Percentiles rank a stretch among this genome's conserved stretches.
phyloP scores from a whole-genome alignment of 495 filamentous ascomycete species.

The Choiromyces venosus region DNA sequence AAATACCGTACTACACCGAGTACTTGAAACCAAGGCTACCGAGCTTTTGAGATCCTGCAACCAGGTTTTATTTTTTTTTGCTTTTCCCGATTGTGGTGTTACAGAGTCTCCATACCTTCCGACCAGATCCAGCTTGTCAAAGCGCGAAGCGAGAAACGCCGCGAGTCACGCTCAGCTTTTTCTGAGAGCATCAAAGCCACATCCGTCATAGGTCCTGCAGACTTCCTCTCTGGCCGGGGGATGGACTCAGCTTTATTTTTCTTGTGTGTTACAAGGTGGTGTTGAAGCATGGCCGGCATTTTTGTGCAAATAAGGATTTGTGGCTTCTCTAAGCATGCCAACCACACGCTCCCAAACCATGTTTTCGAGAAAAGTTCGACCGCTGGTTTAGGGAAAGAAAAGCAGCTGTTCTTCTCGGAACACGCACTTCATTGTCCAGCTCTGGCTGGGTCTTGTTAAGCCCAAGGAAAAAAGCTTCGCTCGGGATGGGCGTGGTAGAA shows the following conservation, averaged over 20 bases:
- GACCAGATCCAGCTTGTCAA: neutral
- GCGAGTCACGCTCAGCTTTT: neutral
- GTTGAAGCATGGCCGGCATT: neutral
- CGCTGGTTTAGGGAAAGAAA: neutral
- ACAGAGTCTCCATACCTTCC: neutral
- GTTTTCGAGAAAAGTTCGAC: neutral
- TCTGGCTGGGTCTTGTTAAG: neutral
- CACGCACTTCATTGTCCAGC: neutral
- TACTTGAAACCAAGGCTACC: neutral
- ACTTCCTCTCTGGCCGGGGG: neutral
- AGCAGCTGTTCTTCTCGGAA: too few relatives aligned
- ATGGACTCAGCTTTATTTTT: neutral
- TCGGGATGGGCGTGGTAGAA: neutral
- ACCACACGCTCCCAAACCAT: neutral
- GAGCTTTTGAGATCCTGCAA: neutral
- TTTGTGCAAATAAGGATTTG: neutral
- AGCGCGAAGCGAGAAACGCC: neutral
- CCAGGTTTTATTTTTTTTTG: neutral
- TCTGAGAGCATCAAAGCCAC: neutral
- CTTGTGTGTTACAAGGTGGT: neutral
- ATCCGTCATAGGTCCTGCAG: neutral
- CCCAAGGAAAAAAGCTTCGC: neutral
- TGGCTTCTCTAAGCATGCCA: neutral
- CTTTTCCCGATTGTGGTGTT: neutral
- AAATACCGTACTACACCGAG: neutral